phyloP scores from a whole-genome alignment of 768 basidiomycete genomes.

The Hericium erinaceus region DNA sequence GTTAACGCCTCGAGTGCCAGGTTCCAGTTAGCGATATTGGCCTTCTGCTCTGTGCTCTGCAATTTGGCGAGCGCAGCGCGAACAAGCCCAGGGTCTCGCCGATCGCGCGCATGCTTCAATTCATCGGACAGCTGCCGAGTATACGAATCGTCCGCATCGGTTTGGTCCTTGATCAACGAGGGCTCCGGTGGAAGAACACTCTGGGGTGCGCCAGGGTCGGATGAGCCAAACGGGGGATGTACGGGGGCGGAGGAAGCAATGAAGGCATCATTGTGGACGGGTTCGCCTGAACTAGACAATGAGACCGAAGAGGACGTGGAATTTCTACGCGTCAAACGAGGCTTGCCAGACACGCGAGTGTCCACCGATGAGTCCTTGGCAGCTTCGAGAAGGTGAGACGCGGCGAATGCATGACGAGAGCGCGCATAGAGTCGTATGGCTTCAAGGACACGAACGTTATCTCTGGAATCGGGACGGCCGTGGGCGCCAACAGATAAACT shows the following conservation, averaged over 20 bases:
- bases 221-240: background rate
- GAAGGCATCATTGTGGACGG: conserved; percentile 1
- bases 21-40: conserved; percentile 52
- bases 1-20: conserved; percentile 46
- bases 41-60: conserved; percentile 14
- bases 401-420: conserved; percentile 45
- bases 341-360: conserved; percentile 14
- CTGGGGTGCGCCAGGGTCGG: conserved; percentile 22
- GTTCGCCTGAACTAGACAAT: conserved; percentile 14
- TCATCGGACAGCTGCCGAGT: background rate
- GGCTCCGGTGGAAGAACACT: conserved; percentile 12
- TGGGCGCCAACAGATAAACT: conserved; percentile 45
- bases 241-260: conserved; percentile 3
- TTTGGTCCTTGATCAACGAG: background rate
- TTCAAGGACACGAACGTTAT: conserved; percentile 44
- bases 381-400: conserved; percentile 8
- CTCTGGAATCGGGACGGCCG: conserved; percentile 29
- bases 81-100: conserved; percentile 19
- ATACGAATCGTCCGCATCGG: background rate
- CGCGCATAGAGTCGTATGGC: conserved; percentile 58
- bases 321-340: conserved; percentile 36
- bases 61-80: conserved; percentile 21
- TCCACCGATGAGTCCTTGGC: conserved; percentile 12
- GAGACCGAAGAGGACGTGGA: conserved; percentile 23
- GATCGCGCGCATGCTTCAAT: background rate